Percentiles rank a stretch among this genome's conserved stretches.
Conservation (phyloP, 441 rosid species). For the Gossypium gossypioides region DNA sequence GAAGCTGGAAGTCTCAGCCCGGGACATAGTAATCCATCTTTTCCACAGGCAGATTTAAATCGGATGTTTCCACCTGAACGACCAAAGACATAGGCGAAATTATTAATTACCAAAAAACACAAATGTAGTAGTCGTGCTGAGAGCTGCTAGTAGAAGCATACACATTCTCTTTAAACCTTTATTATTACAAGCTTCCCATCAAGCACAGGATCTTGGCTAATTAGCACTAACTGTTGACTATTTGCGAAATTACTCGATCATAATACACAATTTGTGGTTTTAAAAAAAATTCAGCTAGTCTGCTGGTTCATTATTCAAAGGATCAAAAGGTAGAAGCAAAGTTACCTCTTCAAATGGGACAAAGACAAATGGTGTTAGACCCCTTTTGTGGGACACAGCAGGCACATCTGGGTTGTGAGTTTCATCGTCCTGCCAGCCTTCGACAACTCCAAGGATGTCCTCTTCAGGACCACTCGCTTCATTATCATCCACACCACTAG, state of each 20-base stretch:
- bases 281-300: neutral
- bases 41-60: slow-evolving; percentile 75
- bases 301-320: neutral
- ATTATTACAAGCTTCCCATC: neutral
- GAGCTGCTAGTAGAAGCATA: neutral
- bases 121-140: neutral
- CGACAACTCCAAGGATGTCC: slow-evolving; percentile 58
- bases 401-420: slow-evolving; percentile 68
- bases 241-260: neutral
- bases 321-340: neutral
- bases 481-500: slow-evolving; percentile 53
- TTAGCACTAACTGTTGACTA: neutral
- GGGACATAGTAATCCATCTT: slow-evolving; percentile 89
- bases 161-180: neutral
- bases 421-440: slow-evolving; percentile 72
- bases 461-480: slow-evolving; percentile 54
- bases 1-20: slow-evolving; percentile 30
- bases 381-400: slow-evolving; percentile 76
- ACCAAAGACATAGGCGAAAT: neutral
- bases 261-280: neutral
- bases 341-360: slow-evolving; percentile 82
- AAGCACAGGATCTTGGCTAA: neutral
- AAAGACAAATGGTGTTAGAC: slow-evolving; percentile 71
- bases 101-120: neutral
- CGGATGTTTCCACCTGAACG: slow-evolving; percentile 60